phyloP scores from a whole-genome alignment of 805 yeast species.

The Yamadazyma philogaea region DNA sequence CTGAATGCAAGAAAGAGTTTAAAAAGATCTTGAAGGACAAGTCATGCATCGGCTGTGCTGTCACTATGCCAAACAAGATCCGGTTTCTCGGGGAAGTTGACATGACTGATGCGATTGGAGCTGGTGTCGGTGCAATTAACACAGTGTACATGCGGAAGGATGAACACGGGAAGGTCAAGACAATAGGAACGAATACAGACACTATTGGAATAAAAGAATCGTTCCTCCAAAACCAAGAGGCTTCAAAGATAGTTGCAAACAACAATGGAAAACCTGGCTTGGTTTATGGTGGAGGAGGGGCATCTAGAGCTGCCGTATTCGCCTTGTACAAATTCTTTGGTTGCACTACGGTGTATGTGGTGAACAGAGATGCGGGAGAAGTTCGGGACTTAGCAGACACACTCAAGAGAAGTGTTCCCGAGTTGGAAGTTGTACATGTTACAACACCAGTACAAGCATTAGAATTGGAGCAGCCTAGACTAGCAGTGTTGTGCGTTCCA shows the following conservation, averaged over 20 bases:
- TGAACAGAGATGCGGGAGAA: slow-evolving; percentile 27
- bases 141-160: slow-evolving; percentile 25
- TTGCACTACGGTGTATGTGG: slow-evolving; percentile 25
- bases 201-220: slow-evolving; percentile 31
- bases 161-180: slow-evolving; percentile 10
- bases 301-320: slow-evolving; percentile 31
- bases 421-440: slow-evolving; percentile 25
- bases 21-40: slow-evolving; percentile 12
- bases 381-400: slow-evolving; percentile 19
- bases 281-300: slow-evolving; percentile 37
- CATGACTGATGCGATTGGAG: slow-evolving; percentile 25
- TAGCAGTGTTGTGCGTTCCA: slow-evolving; percentile 29
- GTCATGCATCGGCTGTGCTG: slow-evolving; percentile 25
- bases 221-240: slow-evolving; percentile 14
- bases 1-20: slow-evolving; percentile 20
- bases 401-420: slow-evolving; percentile 22
- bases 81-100: slow-evolving; percentile 26
- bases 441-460: slow-evolving; percentile 23
- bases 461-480: slow-evolving; percentile 16
- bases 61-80: slow-evolving; percentile 33
- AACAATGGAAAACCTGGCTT: slow-evolving; percentile 22
- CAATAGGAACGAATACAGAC: slow-evolving; percentile 33
- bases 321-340: slow-evolving; percentile 25
- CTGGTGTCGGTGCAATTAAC: slow-evolving; percentile 32
- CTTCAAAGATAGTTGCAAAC: slow-evolving; percentile 6